These are phyloP conservation scores for Taphrina flavorubra DNA, from an alignment of 1,139 yeast genomes.

Conservation along the genomic window DNA sequence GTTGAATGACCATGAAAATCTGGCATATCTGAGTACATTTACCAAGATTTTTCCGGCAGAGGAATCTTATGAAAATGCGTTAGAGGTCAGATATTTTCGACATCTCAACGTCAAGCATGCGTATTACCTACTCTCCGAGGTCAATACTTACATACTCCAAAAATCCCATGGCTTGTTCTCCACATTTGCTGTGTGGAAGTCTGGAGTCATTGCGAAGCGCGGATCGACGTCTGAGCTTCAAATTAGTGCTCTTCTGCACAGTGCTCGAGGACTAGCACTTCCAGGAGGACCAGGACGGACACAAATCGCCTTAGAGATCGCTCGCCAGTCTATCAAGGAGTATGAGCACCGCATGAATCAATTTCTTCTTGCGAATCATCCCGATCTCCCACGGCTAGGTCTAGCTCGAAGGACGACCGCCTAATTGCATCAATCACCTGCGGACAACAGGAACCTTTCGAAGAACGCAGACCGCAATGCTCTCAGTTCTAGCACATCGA, in stretches of 20 bases:
- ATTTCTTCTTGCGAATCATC: constrained; percentile 14
- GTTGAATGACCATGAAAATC: neutral
- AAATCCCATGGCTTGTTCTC: constrained; percentile 14
- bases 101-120: neutral
- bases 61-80: neutral
- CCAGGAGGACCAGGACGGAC: constrained; percentile 30
- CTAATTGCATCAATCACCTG: too few species aligned
- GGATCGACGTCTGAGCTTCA: constrained; percentile 25
- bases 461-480: too few species aligned
- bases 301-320: constrained; percentile 21
- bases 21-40: constrained; percentile 20
- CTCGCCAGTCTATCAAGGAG: constrained; percentile 21
- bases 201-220: constrained; percentile 26
- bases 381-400: constrained; percentile 14
- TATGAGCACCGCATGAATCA: constrained; percentile 27
- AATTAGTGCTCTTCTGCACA: constrained; percentile 19
- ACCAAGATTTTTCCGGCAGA: constrained; percentile 13
- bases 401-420: neutral
- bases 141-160: constrained; percentile 5
- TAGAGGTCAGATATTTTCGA: neutral
- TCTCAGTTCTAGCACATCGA: too few species aligned
- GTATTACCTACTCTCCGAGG: constrained; percentile 2
- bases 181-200: constrained; percentile 4
- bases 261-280: constrained; percentile 28
- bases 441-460: too few species aligned